Conservation (phyloP, 2,329 filamentous ascomycete genomes). For the Fusarium circinatum region DNA sequence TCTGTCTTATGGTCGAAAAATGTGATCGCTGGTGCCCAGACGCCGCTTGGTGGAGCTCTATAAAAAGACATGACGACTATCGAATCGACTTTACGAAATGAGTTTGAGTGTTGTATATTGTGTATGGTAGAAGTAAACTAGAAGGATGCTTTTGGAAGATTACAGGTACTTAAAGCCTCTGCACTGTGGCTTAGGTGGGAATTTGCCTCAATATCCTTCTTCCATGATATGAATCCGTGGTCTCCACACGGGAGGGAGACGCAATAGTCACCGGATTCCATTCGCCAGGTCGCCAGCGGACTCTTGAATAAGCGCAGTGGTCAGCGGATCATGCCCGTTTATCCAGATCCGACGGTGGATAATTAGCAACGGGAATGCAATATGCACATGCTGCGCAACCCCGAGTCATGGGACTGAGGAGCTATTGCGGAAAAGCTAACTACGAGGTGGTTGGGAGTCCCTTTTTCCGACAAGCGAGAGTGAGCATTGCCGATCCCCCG, state of each 20-base stretch:
- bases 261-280: neutral
- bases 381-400: neutral
- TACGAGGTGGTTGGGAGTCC: neutral
- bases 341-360: neutral
- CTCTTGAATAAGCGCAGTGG: neutral
- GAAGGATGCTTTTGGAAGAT: neutral
- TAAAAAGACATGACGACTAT: slow-evolving; percentile 22
- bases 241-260: neutral
- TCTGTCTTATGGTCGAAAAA: slow-evolving; percentile 63
- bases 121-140: neutral
- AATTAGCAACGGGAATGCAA: neutral
- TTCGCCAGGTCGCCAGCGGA: neutral
- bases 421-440: slow-evolving; percentile 1
- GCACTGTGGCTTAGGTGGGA: neutral
- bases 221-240: neutral
- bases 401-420: too few relatives aligned
- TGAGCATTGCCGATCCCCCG: slow-evolving; percentile 18
- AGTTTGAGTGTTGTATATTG: neutral
- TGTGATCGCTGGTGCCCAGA: slow-evolving; percentile 65
- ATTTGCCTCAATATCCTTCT: neutral
- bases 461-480: slow-evolving; percentile 14
- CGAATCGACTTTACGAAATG: neutral
- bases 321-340: neutral
- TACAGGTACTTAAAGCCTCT: slow-evolving; percentile 33
- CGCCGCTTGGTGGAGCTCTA: slow-evolving; percentile 47